Base-by-base conservation (phyloP, 352 stramenopile genomes). In the Paralagenidium karlingii region DNA sequence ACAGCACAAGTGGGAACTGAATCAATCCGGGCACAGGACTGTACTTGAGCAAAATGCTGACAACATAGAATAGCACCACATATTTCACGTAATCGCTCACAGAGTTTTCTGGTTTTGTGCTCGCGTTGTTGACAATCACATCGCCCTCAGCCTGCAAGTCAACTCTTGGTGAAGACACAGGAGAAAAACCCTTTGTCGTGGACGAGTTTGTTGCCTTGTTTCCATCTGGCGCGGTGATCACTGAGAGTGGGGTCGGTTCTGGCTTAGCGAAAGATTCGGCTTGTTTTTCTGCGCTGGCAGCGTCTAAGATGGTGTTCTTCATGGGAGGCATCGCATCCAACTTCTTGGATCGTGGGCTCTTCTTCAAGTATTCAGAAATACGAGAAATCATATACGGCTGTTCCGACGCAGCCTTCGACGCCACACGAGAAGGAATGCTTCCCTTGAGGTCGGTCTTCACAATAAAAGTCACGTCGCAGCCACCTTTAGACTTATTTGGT, bases 401-500 rank as follows among this genome's bases (percentile, higher is more conserved):
- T 25, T 86, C 73, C 3, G 67, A 49, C 8, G 68, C 67, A 24
- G 60, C 68, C 32, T 80, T 79, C n/a, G 59, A 52, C 18, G 66
- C 59, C 28, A 87, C 68, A 1, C 68, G 69, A 10, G 67, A 52
- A 24, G 73, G 69, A 26, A 87, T 82, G 30, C 30, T 81, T 18
- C 73, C 73, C 38, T 82, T 82, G 12, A 87, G 43, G 38, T 87
- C 73, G 8, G 63, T 78, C 40, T 87, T 82, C 31, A 73, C 44
- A 60, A 84, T 77, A 34, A 64, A 84, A 22, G 59, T 68, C 40
- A 87, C 69, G 16, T 73, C 21, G 5, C 62, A 68, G 4, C 62
- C 64, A 18, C 62, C 57, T 48, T 83, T 76, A n/a, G 55, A 36
- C 13, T 54, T 62, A 34, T 79, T 74, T 1, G 69, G 69, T 6